Conservation (phyloP, 2,329 filamentous ascomycete species). For the Xylaria sp. region DNA sequence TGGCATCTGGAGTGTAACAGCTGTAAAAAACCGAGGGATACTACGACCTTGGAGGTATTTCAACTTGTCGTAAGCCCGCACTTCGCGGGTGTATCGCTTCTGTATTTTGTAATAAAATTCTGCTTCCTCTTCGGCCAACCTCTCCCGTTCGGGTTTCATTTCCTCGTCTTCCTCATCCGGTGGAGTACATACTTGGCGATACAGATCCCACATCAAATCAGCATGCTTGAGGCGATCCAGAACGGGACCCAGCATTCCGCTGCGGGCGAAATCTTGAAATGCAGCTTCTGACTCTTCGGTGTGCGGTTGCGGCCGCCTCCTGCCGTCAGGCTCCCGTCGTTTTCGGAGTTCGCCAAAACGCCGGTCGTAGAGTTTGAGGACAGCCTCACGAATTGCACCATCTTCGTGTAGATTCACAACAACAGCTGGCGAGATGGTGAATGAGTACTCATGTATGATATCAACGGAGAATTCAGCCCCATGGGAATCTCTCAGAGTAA, state of each 20-base stretch:
- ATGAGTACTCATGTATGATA: slow-evolving; percentile 1
- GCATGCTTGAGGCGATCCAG: neutral
- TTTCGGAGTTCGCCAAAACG: neutral
- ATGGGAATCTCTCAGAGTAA: neutral
- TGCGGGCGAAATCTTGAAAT: neutral
- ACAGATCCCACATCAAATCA: neutral
- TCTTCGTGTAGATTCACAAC: neutral
- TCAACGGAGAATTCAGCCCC: neutral
- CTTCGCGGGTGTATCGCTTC: neutral
- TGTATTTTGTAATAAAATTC: neutral
- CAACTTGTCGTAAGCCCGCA: neutral
- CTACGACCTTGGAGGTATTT: neutral
- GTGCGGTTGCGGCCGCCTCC: neutral
- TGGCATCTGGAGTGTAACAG: neutral
- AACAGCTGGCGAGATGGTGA: neutral
- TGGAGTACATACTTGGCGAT: neutral
- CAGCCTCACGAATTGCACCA: neutral
- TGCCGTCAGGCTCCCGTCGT: neutral
- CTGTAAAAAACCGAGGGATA: neutral
- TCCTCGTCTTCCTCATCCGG: neutral
- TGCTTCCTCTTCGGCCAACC: neutral
- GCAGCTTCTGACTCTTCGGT: neutral
- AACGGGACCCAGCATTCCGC: neutral
- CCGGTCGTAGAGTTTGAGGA: slow-evolving; percentile 2
- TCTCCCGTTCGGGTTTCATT: neutral